Evolutionary conservation across 2,329 filamentous ascomycete species (phyloP).

Genomic region (Arachnomyces sp.): DNA sequence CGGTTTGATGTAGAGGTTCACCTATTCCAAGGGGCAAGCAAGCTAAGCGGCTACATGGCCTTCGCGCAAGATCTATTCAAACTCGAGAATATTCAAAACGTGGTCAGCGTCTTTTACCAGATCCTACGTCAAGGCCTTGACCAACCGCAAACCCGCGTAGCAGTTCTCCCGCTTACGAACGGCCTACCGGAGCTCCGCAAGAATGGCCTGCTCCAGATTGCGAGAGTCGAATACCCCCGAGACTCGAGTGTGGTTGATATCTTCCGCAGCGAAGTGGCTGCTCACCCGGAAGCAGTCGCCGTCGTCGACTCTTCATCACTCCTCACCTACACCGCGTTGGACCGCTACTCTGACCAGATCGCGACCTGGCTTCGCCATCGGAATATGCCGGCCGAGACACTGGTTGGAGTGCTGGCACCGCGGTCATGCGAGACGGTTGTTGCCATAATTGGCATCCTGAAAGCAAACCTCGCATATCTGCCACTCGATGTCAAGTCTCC

Average conservation of each 20-base stretch:
- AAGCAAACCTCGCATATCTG: too few relatives aligned
- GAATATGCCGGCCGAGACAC: too few relatives aligned
- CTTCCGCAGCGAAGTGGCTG: background rate
- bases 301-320: background rate
- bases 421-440: too few relatives aligned
- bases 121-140: too few relatives aligned
- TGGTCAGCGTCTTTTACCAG: too few relatives aligned
- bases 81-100: too few relatives aligned
- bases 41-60: background rate
- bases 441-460: too few relatives aligned
- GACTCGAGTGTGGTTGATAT: background rate
- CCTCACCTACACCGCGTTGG: background rate
- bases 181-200: background rate
- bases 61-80: too few relatives aligned
- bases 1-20: conserved; percentile 2
- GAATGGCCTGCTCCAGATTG: background rate
- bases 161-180: background rate
- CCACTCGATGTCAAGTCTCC: too few relatives aligned
- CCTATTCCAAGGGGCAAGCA: background rate
- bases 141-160: too few relatives aligned
- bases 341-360: background rate
- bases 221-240: background rate
- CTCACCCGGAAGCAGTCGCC: background rate
- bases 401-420: too few relatives aligned
- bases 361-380: background rate